Evolutionary conservation across 495 filamentous ascomycete genomes (phyloP).

Genomic region (Lophium mytilinum): DNA sequence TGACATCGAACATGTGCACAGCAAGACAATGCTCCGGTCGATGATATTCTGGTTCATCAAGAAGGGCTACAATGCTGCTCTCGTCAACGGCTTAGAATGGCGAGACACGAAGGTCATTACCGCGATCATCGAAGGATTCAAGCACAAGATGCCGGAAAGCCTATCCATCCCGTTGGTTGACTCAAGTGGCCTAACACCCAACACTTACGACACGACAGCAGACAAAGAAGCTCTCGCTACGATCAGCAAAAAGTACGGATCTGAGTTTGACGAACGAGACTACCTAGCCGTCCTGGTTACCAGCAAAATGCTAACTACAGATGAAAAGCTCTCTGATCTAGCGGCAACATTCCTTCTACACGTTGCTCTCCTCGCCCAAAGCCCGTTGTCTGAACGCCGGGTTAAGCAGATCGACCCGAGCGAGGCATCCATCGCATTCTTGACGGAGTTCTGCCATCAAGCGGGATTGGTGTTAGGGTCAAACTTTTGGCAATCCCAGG

Average conservation of each 20-base stretch:
- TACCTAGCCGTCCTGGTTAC: constrained; percentile 6
- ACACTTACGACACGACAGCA: not conserved
- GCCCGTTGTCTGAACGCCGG: constrained; percentile 27
- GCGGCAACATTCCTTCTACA: constrained; percentile 28
- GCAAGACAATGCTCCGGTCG: constrained; percentile 33
- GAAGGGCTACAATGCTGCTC: constrained; percentile 47
- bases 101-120: constrained; percentile 49
- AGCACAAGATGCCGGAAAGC: not conserved
- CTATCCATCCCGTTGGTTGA: not conserved
- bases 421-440: constrained; percentile 11
- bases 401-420: not conserved
- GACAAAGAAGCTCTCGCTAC: not conserved
- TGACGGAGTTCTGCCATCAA: constrained; percentile 8
- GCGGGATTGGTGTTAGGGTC: constrained; percentile 3
- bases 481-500: constrained; percentile 6
- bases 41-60: constrained; percentile 44
- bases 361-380: constrained; percentile 27
- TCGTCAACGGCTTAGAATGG: constrained; percentile 53
- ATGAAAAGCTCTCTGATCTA: not conserved
- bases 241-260: not conserved
- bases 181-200: not conserved
- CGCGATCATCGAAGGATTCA: constrained; percentile 11
- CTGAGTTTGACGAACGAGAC: constrained; percentile 13
- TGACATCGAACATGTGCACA: constrained; percentile 3
- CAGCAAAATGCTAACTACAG: not conserved